These are phyloP conservation scores for Delphinella strobiligena DNA, from an alignment of 2,329 filamentous ascomycete genomes.

Conservation along the genomic window DNA sequence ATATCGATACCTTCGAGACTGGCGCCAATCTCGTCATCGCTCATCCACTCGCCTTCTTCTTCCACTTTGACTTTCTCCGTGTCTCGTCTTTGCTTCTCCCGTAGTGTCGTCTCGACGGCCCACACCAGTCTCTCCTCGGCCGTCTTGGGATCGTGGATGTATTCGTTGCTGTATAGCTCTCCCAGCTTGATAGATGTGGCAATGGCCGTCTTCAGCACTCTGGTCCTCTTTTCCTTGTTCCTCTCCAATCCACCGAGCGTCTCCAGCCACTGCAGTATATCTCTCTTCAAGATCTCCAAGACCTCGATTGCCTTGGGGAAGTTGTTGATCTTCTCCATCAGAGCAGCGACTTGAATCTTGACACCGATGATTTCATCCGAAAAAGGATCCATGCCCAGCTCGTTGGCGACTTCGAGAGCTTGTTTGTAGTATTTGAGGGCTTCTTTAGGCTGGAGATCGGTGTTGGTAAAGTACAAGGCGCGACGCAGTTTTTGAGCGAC, in stretches of 20 bases:
- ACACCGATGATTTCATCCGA: slow-evolving; percentile 86
- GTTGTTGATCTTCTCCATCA: slow-evolving; percentile 67
- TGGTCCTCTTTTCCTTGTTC: slow-evolving; percentile 37
- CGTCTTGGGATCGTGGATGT: slow-evolving; percentile 59
- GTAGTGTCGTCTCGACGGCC: slow-evolving; percentile 68
- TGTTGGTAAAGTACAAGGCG: slow-evolving; percentile 78
- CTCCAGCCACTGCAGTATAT: slow-evolving; percentile 46
- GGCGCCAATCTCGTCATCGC: slow-evolving; percentile 58
- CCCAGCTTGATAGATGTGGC: slow-evolving; percentile 73
- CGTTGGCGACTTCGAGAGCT: slow-evolving; percentile 61
- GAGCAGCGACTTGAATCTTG: slow-evolving; percentile 65
- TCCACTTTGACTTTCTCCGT: slow-evolving; percentile 51
- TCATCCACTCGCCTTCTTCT: slow-evolving; percentile 61
- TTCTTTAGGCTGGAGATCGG: slow-evolving; percentile 58
- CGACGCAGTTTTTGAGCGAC: slow-evolving; percentile 69
- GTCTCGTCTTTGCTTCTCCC: slow-evolving; percentile 58
- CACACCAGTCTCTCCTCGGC: slow-evolving; percentile 67
- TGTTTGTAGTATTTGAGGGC: slow-evolving; percentile 76
- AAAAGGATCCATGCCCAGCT: slow-evolving; percentile 71
- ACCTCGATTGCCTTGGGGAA: slow-evolving; percentile 62
- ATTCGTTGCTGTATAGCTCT: slow-evolving; percentile 65
- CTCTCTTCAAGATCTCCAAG: slow-evolving; percentile 60
- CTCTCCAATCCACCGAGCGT: slow-evolving; percentile 30
- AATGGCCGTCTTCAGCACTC: slow-evolving; percentile 61
- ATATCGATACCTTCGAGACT: slow-evolving; percentile 49